Percentiles rank a stretch among this genome's conserved stretches.
Conservation (phyloP, 2,329 filamentous ascomycete species). For the Fusarium sp. region DNA sequence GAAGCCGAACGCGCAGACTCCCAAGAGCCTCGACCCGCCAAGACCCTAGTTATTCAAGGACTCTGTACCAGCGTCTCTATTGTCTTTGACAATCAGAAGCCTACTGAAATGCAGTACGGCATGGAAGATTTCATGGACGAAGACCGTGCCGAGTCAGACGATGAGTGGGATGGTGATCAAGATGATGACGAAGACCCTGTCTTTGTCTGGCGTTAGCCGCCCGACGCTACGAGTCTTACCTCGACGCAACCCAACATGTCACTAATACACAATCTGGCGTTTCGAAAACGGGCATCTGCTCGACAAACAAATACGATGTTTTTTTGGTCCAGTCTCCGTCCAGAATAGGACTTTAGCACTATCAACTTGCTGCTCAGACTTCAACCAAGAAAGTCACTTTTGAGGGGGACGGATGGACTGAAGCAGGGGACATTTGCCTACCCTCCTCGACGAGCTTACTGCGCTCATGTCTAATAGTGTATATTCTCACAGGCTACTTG, state of each 20-base stretch:
- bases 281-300: not conserved
- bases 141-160: conserved; percentile 67
- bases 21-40: not conserved
- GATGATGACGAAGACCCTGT: conserved; percentile 59
- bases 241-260: not conserved
- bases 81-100: conserved; percentile 81
- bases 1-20: conserved; percentile 11
- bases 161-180: conserved; percentile 69
- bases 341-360: not conserved
- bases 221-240: not conserved
- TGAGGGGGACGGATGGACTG: not conserved
- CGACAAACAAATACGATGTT: not conserved
- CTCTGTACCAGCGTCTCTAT: conserved; percentile 78
- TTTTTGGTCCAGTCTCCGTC: not conserved
- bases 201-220: conserved; percentile 43
- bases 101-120: conserved; percentile 73
- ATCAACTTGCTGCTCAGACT: not conserved
- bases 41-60: conserved; percentile 70
- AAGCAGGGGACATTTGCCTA: not conserved
- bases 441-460: not conserved
- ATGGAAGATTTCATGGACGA: conserved; percentile 79
- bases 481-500: not conserved
- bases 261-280: not conserved
- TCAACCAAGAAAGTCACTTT: not conserved
- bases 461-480: not conserved